Evolutionary conservation across 192 early-diverging fungal species (phyloP).

Genomic region (Coemansia sp.): DNA sequence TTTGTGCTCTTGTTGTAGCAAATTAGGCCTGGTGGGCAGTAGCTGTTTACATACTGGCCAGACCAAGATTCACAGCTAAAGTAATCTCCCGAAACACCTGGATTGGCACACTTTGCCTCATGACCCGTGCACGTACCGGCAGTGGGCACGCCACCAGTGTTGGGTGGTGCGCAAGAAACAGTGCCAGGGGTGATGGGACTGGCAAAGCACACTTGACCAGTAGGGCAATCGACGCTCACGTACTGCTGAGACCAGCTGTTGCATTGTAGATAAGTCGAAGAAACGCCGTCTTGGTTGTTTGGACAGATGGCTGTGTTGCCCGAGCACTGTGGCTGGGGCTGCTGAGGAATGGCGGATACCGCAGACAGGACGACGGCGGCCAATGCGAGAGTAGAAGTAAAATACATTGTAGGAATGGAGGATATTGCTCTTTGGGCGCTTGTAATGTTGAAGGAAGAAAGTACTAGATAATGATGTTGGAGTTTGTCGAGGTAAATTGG

Average conservation of each 20-base stretch:
- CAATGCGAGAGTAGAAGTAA: not conserved
- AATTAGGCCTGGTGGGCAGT: slow-evolving; percentile 21
- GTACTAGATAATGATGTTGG: not conserved
- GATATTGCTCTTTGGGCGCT: not conserved
- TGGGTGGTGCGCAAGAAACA: slow-evolving; percentile 41
- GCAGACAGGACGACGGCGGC: not conserved
- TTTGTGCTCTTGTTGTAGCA: slow-evolving; percentile 36
- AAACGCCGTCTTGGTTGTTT: slow-evolving; percentile 36
- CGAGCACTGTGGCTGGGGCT: slow-evolving; percentile 21
- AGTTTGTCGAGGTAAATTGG: not conserved
- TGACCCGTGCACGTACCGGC: slow-evolving; percentile 35
- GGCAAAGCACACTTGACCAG: slow-evolving; percentile 47
- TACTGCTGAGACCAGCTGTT: slow-evolving; percentile 38
- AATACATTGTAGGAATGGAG: not conserved
- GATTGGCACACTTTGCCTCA: slow-evolving; percentile 31
- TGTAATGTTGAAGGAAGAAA: not conserved
- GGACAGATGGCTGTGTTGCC: slow-evolving; percentile 44
- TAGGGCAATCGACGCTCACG: slow-evolving; percentile 24
- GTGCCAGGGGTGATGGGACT: slow-evolving; percentile 36
- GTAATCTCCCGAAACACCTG: slow-evolving; percentile 30
- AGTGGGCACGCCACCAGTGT: slow-evolving; percentile 33
- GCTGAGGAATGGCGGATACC: not conserved
- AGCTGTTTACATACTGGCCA: slow-evolving; percentile 31
- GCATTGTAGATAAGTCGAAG: slow-evolving; percentile 46
- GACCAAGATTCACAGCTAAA: slow-evolving; percentile 43